These are phyloP conservation scores for Clitopilus hobsonii DNA, from an alignment of 768 basidiomycete genomes.

Conservation along the genomic window DNA sequence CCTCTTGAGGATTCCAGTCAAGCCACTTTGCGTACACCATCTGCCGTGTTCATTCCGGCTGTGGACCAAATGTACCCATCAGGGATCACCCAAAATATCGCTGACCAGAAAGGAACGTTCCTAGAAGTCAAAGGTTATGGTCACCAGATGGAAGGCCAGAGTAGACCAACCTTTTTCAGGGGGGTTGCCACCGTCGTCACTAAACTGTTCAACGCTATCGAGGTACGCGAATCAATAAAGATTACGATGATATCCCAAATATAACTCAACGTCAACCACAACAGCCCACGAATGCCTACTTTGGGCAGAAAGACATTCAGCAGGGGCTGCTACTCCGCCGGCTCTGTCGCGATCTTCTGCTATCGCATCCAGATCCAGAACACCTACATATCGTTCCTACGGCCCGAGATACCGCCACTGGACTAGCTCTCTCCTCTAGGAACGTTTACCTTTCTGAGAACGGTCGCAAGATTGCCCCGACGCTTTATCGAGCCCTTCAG, in stretches of 20 bases:
- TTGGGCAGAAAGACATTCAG: constrained; percentile 98
- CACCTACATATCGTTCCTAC: constrained; percentile 89
- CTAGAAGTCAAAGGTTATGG: constrained; percentile 89
- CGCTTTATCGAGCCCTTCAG: constrained; percentile 65
- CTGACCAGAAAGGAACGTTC: constrained; percentile 80
- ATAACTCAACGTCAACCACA: constrained; percentile 1
- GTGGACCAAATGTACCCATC: constrained; percentile 90
- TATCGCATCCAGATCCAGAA: constrained; percentile 68
- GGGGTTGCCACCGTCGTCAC: constrained; percentile 94
- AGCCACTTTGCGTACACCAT: constrained; percentile 34
- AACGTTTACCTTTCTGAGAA: constrained; percentile 72
- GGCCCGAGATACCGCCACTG: constrained; percentile 56
- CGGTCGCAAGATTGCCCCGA: constrained; percentile 65
- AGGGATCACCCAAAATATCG: constrained; percentile 75
- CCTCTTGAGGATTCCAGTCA: constrained; percentile 21
- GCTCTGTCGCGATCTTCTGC: constrained; percentile 72
- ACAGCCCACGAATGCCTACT: constrained; percentile 91
- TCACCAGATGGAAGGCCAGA: constrained; percentile 89
- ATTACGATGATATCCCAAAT: constrained; percentile 2
- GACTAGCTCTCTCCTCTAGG: constrained; percentile 85
- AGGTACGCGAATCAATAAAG: constrained; percentile 42
- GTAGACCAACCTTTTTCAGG: constrained; percentile 87
- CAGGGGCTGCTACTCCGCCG: constrained; percentile 84
- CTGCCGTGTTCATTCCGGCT: constrained; percentile 76
- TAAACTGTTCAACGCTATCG: constrained; percentile 90